phyloP scores from a whole-genome alignment of 1,284 basidiomycete species.

The Paramarasmius palmivorus region DNA sequence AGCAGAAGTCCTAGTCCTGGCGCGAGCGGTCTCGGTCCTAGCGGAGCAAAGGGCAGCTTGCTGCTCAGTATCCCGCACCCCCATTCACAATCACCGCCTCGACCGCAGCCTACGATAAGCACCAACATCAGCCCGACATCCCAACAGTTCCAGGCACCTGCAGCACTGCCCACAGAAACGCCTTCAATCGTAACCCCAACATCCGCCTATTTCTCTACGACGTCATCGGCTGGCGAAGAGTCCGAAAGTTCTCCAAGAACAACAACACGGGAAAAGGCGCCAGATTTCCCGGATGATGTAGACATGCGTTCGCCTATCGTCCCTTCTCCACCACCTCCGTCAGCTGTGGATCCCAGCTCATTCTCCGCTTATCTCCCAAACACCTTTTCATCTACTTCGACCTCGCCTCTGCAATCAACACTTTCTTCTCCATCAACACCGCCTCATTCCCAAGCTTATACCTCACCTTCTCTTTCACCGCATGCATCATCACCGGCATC shows the following conservation, averaged over 20 bases:
- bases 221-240: constrained; percentile 26
- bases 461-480: too few species aligned
- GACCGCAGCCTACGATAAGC: neutral
- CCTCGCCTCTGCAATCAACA: constrained; percentile 3
- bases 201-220: constrained; percentile 46
- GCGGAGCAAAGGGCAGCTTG: constrained; percentile 37
- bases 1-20: constrained; percentile 50
- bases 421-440: neutral
- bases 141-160: constrained; percentile 4
- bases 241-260: constrained; percentile 4
- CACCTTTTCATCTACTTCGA: neutral
- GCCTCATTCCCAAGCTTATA: neutral
- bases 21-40: constrained; percentile 29
- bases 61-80: constrained; percentile 43
- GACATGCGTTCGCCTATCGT: neutral
- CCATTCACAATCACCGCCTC: neutral
- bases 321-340: neutral
- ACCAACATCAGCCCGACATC: neutral
- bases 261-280: constrained; percentile 7
- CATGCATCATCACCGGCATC: neutral
- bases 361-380: neutral
- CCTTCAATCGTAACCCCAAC: constrained; percentile 44
- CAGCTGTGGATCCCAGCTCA: neutral
- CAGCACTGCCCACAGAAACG: constrained; percentile 12
- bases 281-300: constrained; percentile 2